These are phyloP conservation scores for Cladophialophora immunda DNA, from an alignment of 2,329 filamentous ascomycete genomes.

Conservation along the genomic window DNA sequence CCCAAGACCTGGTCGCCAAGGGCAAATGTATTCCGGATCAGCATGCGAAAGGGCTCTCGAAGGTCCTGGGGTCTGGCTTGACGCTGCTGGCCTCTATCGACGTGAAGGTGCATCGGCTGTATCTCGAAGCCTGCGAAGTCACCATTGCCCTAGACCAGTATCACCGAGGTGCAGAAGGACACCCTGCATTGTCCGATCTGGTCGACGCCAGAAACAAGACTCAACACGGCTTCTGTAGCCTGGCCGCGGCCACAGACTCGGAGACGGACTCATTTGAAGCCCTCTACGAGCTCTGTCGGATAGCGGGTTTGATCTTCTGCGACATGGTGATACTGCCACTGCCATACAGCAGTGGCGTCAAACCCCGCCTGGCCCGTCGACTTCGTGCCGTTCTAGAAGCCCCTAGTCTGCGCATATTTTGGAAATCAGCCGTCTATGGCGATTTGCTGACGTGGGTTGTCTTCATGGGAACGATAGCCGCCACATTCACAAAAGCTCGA, in stretches of 20 bases:
- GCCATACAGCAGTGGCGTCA: conserved; percentile 10
- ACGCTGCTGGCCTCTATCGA: neutral
- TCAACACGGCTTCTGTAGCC: conserved; percentile 6
- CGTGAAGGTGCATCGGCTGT: neutral
- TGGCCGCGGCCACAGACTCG: neutral
- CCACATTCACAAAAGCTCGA: neutral
- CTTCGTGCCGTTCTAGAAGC: neutral
- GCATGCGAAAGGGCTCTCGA: neutral
- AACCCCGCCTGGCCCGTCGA: conserved; percentile 5
- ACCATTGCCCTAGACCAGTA: conserved; percentile 10
- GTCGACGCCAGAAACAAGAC: conserved; percentile 11
- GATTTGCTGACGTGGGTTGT: conserved; percentile 1
- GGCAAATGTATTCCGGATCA: conserved; percentile 6
- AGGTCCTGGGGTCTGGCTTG: neutral
- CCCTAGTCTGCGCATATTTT: neutral
- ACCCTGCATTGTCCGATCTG: neutral
- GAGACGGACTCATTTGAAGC: neutral
- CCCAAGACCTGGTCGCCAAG: neutral
- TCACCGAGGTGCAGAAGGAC: neutral
- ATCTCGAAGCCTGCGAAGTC: neutral
- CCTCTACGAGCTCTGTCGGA: neutral
- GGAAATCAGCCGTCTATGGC: neutral
- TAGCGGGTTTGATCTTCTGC: conserved; percentile 6
- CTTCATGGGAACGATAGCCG: conserved; percentile 1
- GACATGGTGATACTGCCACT: conserved; percentile 10